Conservation (phyloP, 2,329 filamentous ascomycete species). For the Dothideomycetes sp. region DNA sequence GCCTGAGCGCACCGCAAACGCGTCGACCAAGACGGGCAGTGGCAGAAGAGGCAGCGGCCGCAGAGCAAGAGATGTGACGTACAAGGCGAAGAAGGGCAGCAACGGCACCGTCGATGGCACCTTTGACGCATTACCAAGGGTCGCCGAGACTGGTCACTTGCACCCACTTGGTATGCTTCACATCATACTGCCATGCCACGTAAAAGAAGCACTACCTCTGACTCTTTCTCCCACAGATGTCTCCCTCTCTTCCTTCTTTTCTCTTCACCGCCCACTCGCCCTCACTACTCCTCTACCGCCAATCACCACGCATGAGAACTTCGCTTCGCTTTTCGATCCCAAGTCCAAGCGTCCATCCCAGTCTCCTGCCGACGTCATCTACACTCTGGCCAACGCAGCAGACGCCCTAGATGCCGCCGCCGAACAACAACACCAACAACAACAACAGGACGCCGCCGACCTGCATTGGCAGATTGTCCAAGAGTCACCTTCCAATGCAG, state of each 20-base stretch:
- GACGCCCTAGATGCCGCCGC: slow-evolving; percentile 25
- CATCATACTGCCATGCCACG: too few species aligned
- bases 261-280: slow-evolving; percentile 86
- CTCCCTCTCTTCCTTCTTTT: slow-evolving; percentile 86
- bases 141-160: slow-evolving; percentile 65
- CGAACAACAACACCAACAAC: slow-evolving; percentile 9
- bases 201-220: slow-evolving; percentile 1
- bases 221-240: slow-evolving; percentile 50
- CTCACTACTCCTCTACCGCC: slow-evolving; percentile 72
- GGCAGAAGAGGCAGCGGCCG: slow-evolving; percentile 3
- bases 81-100: slow-evolving; percentile 12
- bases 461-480: slow-evolving; percentile 26
- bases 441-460: slow-evolving; percentile 22
- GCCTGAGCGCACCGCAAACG: slow-evolving; percentile 16
- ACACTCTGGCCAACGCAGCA: slow-evolving; percentile 33
- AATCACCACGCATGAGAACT: slow-evolving; percentile 59
- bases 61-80: slow-evolving; percentile 3
- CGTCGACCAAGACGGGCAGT: slow-evolving; percentile 8
- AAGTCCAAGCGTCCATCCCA: slow-evolving; percentile 32
- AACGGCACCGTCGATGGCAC: slow-evolving; percentile 29
- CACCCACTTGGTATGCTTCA: slow-evolving; percentile 26
- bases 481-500: slow-evolving; percentile 20
- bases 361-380: slow-evolving; percentile 27
- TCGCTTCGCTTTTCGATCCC: slow-evolving; percentile 67
- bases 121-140: slow-evolving; percentile 54